Percentiles rank a stretch among this genome's conserved stretches.
Conservation (phyloP, 2,329 filamentous ascomycete species). For the Chalara sp. region DNA sequence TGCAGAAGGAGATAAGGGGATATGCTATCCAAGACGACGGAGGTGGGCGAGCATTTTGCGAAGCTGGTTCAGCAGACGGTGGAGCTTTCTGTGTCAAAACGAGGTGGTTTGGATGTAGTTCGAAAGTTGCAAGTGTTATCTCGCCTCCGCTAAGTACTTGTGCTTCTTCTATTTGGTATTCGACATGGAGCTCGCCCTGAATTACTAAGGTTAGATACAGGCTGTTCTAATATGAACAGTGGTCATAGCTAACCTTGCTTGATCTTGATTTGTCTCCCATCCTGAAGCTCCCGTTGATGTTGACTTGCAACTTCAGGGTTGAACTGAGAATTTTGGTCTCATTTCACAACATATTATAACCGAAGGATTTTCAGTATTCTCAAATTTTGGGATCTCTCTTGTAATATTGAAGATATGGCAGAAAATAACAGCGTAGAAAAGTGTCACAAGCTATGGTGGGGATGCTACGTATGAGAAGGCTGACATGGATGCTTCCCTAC, state of each 20-base stretch:
- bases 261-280: constrained; percentile 38
- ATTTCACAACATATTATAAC: too few species aligned
- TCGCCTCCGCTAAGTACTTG: constrained; percentile 53
- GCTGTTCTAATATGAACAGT: constrained; percentile 6
- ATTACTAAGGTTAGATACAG: not conserved
- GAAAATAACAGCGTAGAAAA: too few species aligned
- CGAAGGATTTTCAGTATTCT: too few species aligned
- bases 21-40: constrained; percentile 87
- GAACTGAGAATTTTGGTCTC: too few species aligned
- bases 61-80: constrained; percentile 3
- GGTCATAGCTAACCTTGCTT: constrained; percentile 31
- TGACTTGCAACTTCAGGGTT: too few species aligned
- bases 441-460: too few species aligned
- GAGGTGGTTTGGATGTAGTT: constrained; percentile 56
- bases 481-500: too few species aligned
- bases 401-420: too few species aligned
- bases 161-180: constrained; percentile 49
- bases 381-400: too few species aligned
- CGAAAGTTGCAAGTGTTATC: constrained; percentile 48
- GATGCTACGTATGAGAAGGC: too few species aligned
- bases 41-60: constrained; percentile 25
- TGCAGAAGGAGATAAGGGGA: constrained; percentile 80
- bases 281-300: constrained; percentile 1
- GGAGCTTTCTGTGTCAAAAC: constrained; percentile 33
- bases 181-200: too few species aligned